These are phyloP conservation scores for Periconia sp. DNA, from an alignment of 2,329 filamentous ascomycete species.

Conservation along the genomic window DNA sequence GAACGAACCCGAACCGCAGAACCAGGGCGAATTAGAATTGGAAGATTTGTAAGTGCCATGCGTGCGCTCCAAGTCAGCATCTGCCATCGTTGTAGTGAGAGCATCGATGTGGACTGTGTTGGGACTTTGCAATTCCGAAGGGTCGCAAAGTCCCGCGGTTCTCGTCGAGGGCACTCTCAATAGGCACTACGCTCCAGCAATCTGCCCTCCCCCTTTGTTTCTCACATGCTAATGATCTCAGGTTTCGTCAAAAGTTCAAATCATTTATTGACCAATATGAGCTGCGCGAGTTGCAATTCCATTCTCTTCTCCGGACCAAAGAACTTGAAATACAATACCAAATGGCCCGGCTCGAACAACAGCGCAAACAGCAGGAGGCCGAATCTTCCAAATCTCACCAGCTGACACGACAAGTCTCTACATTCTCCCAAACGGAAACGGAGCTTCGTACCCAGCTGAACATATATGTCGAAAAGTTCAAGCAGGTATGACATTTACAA, in stretches of 20 bases:
- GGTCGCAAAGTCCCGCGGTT: too few species aligned
- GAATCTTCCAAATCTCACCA: slow-evolving; percentile 82
- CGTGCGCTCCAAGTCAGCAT: not conserved
- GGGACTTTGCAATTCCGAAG: too few species aligned
- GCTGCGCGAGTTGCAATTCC: slow-evolving; percentile 91
- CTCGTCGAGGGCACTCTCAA: too few species aligned
- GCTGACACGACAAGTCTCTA: slow-evolving; percentile 88
- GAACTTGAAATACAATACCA: slow-evolving; percentile 95
- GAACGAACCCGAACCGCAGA: slow-evolving; percentile 73
- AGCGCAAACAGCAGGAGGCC: slow-evolving; percentile 84
- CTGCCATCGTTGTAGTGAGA: slow-evolving; percentile 22
- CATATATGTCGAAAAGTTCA: slow-evolving; percentile 99
- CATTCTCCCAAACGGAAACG: slow-evolving; percentile 93
- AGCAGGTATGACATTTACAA: slow-evolving; percentile 73
- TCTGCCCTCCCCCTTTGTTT: not conserved
- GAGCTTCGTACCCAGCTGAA: slow-evolving; percentile 94
- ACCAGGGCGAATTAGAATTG: slow-evolving; percentile 84
- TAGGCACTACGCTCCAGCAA: too few species aligned
- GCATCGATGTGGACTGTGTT: too few species aligned
- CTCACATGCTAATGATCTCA: slow-evolving; percentile 32
- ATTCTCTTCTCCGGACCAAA: slow-evolving; percentile 88
- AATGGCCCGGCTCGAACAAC: slow-evolving; percentile 84
- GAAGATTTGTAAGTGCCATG: slow-evolving; percentile 76
- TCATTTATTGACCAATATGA: slow-evolving; percentile 97
- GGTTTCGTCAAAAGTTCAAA: slow-evolving; percentile 80